Conservation (phyloP, 331 rosid species). For the Arachis monticola region DNA sequence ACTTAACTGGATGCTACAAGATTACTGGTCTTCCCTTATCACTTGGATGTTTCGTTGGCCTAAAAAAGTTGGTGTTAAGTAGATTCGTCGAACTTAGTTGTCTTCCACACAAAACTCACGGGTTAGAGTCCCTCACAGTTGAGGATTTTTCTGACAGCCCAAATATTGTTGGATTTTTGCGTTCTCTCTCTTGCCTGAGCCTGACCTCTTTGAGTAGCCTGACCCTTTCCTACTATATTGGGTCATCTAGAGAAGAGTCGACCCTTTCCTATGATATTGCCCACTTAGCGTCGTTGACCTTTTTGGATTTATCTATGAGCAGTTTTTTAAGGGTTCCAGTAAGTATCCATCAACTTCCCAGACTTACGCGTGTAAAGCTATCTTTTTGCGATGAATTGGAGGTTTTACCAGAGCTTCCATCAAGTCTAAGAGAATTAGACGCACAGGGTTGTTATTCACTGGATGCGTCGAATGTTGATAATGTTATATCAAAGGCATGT, state of each 20-base stretch:
- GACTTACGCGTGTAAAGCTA: background rate
- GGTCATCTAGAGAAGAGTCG: background rate
- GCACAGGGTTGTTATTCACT: background rate
- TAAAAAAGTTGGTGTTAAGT: background rate
- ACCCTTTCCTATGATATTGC: background rate
- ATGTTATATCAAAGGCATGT: background rate
- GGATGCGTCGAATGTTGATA: background rate
- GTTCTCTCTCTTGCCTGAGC: background rate
- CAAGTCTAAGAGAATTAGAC: background rate
- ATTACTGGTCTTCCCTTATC: background rate
- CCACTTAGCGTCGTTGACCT: background rate
- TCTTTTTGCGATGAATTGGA: background rate
- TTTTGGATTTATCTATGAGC: background rate
- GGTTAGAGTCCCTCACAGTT: background rate
- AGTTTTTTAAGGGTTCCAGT: background rate
- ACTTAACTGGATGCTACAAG: too few relatives aligned
- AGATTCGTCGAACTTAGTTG: background rate
- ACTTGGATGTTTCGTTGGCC: constrained; percentile 27
- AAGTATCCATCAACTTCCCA: background rate
- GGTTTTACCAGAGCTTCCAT: constrained; percentile 14
- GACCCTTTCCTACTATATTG: background rate
- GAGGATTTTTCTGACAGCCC: too few relatives aligned
- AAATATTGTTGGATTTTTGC: too few relatives aligned
- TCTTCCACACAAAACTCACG: background rate
- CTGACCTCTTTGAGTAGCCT: background rate